These are phyloP conservation scores for Pythium utonaiense DNA, from an alignment of 352 stramenopile genomes.

Conservation along the genomic window DNA sequence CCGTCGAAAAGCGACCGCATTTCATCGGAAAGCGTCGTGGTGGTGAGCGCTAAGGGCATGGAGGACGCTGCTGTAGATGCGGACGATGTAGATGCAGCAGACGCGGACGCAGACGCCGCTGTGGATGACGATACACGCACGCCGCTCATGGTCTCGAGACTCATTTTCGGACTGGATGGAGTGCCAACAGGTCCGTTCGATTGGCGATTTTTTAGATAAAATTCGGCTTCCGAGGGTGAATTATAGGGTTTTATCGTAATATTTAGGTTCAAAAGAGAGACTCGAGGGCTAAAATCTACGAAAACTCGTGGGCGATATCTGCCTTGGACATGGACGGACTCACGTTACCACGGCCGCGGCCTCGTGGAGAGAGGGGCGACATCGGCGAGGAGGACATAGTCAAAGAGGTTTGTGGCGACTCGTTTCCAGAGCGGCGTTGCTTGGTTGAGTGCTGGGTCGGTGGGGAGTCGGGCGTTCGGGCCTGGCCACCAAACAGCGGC, in stretches of 20 bases:
- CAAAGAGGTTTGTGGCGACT: not conserved
- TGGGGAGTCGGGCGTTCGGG: not conserved
- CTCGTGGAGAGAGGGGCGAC: conserved; percentile 23
- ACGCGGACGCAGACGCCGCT: not conserved
- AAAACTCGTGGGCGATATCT: conserved; percentile 46
- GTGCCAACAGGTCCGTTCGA: no score
- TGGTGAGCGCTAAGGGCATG: conserved; percentile 18
- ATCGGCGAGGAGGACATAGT: not conserved
- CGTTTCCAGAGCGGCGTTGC: not conserved
- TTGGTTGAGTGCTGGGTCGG: not conserved
- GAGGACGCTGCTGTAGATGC: not conserved
- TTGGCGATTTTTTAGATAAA: no score
- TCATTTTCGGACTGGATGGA: not conserved
- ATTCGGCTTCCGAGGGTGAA: not conserved
- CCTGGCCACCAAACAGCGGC: conserved; percentile 24
- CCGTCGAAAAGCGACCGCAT: conserved; percentile 69
- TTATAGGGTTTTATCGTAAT: not conserved
- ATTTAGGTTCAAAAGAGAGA: conserved; percentile 10
- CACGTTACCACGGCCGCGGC: conserved; percentile 18
- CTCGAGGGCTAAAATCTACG: conserved; percentile 21
- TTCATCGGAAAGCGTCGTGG: conserved; percentile 46
- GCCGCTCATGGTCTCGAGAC: not conserved
- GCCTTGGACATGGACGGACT: conserved; percentile 34
- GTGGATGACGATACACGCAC: not conserved
- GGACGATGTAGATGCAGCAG: not conserved